Percentiles rank a stretch among this genome's conserved stretches.
Conservation (phyloP, 805 yeast species). For the Pichia deserticola region DNA sequence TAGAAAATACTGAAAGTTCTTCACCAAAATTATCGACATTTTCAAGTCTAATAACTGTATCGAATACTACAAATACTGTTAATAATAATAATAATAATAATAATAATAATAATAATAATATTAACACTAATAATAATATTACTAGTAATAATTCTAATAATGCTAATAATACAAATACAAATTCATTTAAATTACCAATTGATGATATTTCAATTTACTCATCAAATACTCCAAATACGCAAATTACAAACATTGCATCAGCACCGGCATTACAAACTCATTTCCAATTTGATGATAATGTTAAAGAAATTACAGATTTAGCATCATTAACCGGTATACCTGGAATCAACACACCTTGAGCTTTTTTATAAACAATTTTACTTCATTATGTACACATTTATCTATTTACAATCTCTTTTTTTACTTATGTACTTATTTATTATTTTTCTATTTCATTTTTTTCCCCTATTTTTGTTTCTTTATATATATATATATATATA, state of each 20-base stretch:
- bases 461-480: no score
- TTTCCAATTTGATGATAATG: not conserved
- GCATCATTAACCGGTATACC: not conserved
- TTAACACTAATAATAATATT: not conserved
- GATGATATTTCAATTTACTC: not conserved
- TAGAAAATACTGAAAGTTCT: not conserved
- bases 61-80: no score
- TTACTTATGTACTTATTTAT: no score
- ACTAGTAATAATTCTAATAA: not conserved
- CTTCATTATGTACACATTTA: no score
- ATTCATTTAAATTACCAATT: not conserved
- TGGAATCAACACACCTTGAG: not conserved
- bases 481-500: no score
- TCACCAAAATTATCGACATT: no score
- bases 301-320: not conserved
- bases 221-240: not conserved
- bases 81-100: not conserved
- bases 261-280: not conserved
- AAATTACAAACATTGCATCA: not conserved
- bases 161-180: not conserved
- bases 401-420: no score
- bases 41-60: no score
- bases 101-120: not conserved
- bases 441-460: no score
- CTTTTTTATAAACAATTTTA: no score